Base-by-base conservation (phyloP, 2,329 filamentous ascomycete species). In the Aspergillus felis region DNA sequence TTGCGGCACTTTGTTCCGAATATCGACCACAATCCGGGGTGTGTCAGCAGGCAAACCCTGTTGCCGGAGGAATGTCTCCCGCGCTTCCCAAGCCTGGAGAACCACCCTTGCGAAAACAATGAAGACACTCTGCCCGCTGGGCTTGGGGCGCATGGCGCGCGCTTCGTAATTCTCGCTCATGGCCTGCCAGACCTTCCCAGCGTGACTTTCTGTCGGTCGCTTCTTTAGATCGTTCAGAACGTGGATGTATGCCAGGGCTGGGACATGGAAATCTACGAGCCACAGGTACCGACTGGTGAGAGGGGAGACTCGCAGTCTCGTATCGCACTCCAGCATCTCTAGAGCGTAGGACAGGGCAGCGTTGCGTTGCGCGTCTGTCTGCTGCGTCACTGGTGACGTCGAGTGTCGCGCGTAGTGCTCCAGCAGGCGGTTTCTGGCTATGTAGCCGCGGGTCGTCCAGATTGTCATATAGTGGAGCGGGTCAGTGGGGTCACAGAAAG, bases 381-480 rank as follows among this genome's bases (percentile, higher is more conserved):
- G 67, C 0, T 61, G 56, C 4, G 47, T 48, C 0, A 63, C 49
- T 0, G 64, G 51, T 0, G 66, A 56, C 1, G 60, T 62, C 0
- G 67, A 59, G 24, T 66, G 62, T 47, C 28, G 70, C 0, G 74
- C 71, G 55, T 81, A 79, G 56, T 81, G 71, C 51, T 84, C 79
- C 53, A 85, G 57, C 0, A 88, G 76, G 1, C 74, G 78, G 50
- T 59, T 69, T 63, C 79, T 84, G 0, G 83, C 79, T 2, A 87
- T 55, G 8, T 75, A 71, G 0, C 62, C 69, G 10, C 82, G 73
- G 10, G 72, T 68, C 51, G 64, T 72, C 79, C 78, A 82, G 14
- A 79, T 71, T 0, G 79, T 78, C 69, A 82, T 76, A 58, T 74
- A 80, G 56, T 80, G 78, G 5, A 80, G 63, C 9, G 78, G 72